Conservation (phyloP, 805 yeast species). For the Starmerella roubikii region DNA sequence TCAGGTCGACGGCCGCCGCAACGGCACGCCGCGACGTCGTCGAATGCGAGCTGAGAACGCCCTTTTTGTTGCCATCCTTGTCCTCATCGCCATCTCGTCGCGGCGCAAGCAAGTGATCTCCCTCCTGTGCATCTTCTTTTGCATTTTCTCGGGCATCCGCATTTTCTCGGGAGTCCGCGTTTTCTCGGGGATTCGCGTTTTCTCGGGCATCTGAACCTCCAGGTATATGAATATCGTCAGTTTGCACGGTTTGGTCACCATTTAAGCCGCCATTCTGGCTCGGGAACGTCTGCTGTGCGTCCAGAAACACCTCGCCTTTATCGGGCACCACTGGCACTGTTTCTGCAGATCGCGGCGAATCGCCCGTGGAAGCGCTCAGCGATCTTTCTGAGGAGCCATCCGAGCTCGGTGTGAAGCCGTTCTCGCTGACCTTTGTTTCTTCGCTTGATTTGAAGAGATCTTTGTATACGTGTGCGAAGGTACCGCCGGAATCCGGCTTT, state of each 20-base stretch:
- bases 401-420: neutral
- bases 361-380: neutral
- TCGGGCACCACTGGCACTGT: too few species aligned
- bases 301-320: neutral
- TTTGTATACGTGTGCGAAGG: neutral
- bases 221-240: too few species aligned
- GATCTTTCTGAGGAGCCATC: neutral
- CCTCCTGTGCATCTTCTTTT: neutral
- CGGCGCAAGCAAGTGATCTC: neutral
- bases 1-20: constrained; percentile 15
- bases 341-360: neutral
- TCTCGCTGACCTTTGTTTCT: neutral
- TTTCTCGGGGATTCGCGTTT: too few species aligned
- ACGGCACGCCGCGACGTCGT: constrained; percentile 11
- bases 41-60: constrained; percentile 1
- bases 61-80: neutral
- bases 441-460: neutral
- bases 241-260: neutral
- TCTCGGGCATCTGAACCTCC: too few species aligned
- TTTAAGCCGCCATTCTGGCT: neutral
- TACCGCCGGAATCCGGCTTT: neutral
- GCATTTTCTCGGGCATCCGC: too few species aligned
- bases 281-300: constrained; percentile 1
- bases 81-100: neutral
- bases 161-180: too few species aligned